Percentiles rank a stretch among this genome's conserved stretches.
Conservation (phyloP, 768 basidiomycete species). For the Psilocybe sp. region DNA sequence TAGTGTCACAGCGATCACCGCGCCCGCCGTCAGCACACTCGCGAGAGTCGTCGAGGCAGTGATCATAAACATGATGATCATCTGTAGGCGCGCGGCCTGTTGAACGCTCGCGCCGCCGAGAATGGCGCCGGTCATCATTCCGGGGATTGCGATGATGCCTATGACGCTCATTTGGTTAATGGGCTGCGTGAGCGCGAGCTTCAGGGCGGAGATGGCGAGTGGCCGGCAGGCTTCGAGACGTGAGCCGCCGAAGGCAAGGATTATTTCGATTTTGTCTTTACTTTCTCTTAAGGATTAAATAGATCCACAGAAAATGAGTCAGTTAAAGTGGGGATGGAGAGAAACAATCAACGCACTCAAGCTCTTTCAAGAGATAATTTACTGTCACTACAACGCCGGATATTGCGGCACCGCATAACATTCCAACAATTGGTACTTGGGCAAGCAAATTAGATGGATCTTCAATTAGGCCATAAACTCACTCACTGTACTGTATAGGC, state of each 20-base stretch:
- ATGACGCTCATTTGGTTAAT: conserved; percentile 87
- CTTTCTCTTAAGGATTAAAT: conserved; percentile 56
- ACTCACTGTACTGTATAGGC: conserved; percentile 75
- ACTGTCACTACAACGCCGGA: conserved; percentile 72
- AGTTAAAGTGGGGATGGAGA: neutral
- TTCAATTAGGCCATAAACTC: neutral
- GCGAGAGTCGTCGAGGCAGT: conserved; percentile 73
- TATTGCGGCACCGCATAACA: conserved; percentile 82
- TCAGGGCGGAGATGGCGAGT: conserved; percentile 74
- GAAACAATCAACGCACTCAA: conserved; percentile 47
- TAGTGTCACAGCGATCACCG: conserved; percentile 52
- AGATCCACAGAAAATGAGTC: neutral
- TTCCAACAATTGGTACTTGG: conserved; percentile 78
- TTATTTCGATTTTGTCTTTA: conserved; percentile 80
- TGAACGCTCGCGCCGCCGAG: conserved; percentile 82
- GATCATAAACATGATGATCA: conserved; percentile 96
- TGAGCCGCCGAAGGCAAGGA: conserved; percentile 83
- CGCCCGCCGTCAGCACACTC: conserved; percentile 59
- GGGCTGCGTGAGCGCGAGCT: conserved; percentile 73
- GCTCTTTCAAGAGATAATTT: conserved; percentile 69
- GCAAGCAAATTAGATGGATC: neutral
- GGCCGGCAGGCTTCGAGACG: conserved; percentile 82
- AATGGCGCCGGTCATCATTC: conserved; percentile 55
- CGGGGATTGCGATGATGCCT: conserved; percentile 73
- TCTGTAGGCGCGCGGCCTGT: conserved; percentile 83